Conservation (phyloP, 306 rosid species). For the Gillenia trifoliata region DNA sequence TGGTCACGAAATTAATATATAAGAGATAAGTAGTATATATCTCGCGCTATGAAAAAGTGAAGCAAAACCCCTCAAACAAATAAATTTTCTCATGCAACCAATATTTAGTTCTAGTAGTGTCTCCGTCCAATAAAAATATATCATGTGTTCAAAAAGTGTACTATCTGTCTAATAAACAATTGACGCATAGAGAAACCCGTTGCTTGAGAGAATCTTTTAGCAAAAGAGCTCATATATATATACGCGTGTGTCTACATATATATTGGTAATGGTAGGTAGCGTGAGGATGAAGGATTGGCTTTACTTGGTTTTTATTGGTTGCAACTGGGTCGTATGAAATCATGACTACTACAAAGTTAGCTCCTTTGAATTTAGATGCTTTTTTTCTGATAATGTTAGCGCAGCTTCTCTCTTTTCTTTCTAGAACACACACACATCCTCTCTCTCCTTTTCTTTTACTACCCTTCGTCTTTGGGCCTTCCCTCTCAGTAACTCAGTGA, state of each 20-base stretch:
- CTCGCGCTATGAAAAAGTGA: too few relatives aligned
- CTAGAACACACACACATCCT: background rate
- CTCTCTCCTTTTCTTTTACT: background rate
- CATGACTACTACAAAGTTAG: constrained; percentile 1
- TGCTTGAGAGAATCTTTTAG: too few relatives aligned
- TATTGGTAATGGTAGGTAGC: background rate
- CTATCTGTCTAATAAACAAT: background rate
- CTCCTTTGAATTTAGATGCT: background rate
- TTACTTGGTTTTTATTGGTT: constrained; percentile 24
- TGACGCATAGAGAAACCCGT: too few relatives aligned
- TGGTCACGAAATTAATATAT: too few relatives aligned
- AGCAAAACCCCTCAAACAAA: too few relatives aligned
- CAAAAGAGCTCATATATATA: too few relatives aligned
- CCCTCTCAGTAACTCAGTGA: background rate
- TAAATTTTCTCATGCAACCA: too few relatives aligned
- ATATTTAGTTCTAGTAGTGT: too few relatives aligned
- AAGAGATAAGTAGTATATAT: too few relatives aligned
- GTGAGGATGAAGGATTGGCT: background rate
- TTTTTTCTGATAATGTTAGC: background rate
- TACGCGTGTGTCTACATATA: background rate
- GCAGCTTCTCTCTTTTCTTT: background rate
- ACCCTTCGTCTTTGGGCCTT: background rate
- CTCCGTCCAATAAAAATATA: too few relatives aligned
- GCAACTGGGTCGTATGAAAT: constrained; percentile 35
- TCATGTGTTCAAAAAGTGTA: background rate